Conservation (phyloP, 176 grass and related monocot species). For the Hsuehochloa calcarea region DNA sequence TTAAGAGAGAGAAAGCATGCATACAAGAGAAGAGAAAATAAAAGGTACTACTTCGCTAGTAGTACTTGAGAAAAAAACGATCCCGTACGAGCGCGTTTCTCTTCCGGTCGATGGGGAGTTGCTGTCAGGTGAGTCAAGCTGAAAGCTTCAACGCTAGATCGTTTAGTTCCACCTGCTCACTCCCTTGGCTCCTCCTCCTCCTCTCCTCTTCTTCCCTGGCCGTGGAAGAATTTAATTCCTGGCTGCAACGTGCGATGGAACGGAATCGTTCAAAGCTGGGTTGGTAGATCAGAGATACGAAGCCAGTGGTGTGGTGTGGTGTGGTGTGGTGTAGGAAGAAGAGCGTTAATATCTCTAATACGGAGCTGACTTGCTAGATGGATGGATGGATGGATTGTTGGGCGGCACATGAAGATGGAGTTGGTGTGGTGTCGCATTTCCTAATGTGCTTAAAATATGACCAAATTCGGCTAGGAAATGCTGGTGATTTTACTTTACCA, state of each 20-base stretch:
- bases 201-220: neutral
- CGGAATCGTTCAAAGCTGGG: neutral
- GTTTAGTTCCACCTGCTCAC: constrained; percentile 23
- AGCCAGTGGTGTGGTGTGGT: no score
- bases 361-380: neutral
- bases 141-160: constrained; percentile 19
- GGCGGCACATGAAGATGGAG: neutral
- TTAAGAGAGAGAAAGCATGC: neutral
- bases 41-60: neutral
- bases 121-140: constrained; percentile 23
- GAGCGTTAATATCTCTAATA: neutral
- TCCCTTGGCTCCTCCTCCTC: neutral
- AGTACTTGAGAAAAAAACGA: neutral
- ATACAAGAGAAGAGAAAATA: neutral
- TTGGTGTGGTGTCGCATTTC: neutral
- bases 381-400: neutral
- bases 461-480: neutral
- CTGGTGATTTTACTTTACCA: neutral
- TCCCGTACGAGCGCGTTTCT: neutral
- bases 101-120: constrained; percentile 24
- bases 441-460: neutral
- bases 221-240: no score
- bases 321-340: neutral
- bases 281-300: no score
- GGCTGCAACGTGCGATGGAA: neutral